phyloP scores from a whole-genome alignment of 192 early-diverging fungal species.

The Backusella tuberculispora region DNA sequence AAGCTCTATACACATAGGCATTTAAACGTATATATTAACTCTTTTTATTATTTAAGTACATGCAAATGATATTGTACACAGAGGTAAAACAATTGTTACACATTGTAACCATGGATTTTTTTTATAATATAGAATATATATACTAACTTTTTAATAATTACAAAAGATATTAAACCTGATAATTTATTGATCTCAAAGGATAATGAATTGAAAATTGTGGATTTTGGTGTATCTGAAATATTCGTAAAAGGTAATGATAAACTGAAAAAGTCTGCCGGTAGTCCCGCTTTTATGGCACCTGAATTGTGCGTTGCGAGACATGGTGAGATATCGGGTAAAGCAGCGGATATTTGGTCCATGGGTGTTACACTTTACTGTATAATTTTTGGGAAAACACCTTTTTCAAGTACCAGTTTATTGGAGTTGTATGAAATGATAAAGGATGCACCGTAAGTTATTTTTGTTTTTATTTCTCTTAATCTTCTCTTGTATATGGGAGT shows the following conservation, averaged over 20 bases:
- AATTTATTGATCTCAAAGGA: slow-evolving; percentile 86
- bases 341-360: slow-evolving; percentile 91
- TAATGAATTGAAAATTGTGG: slow-evolving; percentile 87
- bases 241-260: slow-evolving; percentile 77
- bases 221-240: slow-evolving; percentile 97
- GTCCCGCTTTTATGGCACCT: slow-evolving; percentile 89
- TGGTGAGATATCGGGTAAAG: slow-evolving; percentile 69
- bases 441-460: slow-evolving; percentile 46
- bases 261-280: slow-evolving; percentile 79
- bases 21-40: slow-evolving; percentile 1
- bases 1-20: slow-evolving; percentile 4
- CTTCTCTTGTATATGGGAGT: no score
- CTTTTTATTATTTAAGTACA: slow-evolving; percentile 64
- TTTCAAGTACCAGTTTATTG: slow-evolving; percentile 70
- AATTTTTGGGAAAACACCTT: slow-evolving; percentile 81
- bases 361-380: slow-evolving; percentile 88
- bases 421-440: slow-evolving; percentile 83
- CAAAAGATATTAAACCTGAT: slow-evolving; percentile 85
- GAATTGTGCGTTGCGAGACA: slow-evolving; percentile 70
- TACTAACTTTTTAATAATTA: not conserved
- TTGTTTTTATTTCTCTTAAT: no score
- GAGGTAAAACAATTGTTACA: slow-evolving; percentile 48
- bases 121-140: not conserved
- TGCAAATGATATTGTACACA: slow-evolving; percentile 90
- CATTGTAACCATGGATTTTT: not conserved